Evolutionary conservation across 2,329 filamentous ascomycete genomes (phyloP).

Genomic region (Paecilomyces variotii): DNA sequence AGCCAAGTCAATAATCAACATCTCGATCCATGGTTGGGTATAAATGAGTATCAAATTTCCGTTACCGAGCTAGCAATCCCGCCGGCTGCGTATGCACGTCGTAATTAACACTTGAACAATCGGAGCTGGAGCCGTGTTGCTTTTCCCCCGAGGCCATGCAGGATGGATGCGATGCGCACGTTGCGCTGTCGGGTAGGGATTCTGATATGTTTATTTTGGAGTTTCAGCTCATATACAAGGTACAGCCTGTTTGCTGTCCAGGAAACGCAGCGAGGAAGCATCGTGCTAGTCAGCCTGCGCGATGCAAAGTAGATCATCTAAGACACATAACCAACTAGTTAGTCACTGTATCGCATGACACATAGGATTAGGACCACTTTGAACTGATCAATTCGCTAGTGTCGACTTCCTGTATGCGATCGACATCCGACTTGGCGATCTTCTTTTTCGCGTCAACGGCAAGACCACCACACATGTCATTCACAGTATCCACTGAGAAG

Average conservation of each 20-base stretch:
- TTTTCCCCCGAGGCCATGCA: background rate
- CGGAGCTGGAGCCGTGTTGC: background rate
- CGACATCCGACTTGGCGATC: background rate
- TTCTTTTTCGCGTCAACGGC: background rate
- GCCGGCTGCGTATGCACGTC: background rate
- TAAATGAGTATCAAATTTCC: background rate
- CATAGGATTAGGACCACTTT: too few species aligned
- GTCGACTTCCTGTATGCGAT: too few species aligned
- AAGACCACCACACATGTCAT: background rate
- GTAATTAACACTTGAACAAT: background rate
- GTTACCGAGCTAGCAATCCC: background rate
- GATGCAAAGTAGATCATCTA: too few species aligned
- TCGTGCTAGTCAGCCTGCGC: too few species aligned
- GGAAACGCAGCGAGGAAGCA: too few species aligned
- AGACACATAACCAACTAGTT: too few species aligned
- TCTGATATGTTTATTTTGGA: background rate
- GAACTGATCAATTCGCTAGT: too few species aligned
- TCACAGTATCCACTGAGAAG: background rate
- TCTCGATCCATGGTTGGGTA: background rate
- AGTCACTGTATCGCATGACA: too few species aligned
- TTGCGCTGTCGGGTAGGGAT: background rate
- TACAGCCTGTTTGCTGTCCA: background rate
- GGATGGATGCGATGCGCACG: background rate
- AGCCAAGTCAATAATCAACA: background rate
- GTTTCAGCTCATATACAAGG: background rate